Evolutionary conservation across 805 yeast species (phyloP).

Genomic region (Priceomyces medius): DNA sequence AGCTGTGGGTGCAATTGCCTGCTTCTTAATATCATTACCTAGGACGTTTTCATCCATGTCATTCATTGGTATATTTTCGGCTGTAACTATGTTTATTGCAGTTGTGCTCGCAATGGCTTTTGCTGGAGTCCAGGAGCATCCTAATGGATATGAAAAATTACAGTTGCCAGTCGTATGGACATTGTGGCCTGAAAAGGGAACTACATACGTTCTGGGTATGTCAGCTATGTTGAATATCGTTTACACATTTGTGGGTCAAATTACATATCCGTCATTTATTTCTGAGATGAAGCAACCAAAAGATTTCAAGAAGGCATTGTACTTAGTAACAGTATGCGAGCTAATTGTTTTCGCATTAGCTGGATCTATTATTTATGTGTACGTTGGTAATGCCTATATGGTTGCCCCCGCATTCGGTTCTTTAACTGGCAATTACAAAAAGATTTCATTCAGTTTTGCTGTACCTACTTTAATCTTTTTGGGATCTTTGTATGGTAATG

Average conservation of each 20-base stretch:
- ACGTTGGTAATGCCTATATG: constrained; percentile 53
- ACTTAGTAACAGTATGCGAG: constrained; percentile 51
- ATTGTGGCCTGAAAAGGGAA: constrained; percentile 52
- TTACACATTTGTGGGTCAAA: constrained; percentile 64
- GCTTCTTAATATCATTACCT: constrained; percentile 54
- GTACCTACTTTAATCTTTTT: constrained; percentile 57
- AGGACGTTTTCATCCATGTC: constrained; percentile 56
- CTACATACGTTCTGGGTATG: constrained; percentile 56
- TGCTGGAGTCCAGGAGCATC: constrained; percentile 53
- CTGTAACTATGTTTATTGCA: constrained; percentile 57
- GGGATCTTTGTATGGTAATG: constrained; percentile 56
- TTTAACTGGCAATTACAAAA: constrained; percentile 44
- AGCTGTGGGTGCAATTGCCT: constrained; percentile 48
- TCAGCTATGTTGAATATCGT: constrained; percentile 57
- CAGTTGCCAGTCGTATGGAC: constrained; percentile 40
- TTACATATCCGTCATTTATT: constrained; percentile 61
- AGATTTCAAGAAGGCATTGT: constrained; percentile 57
- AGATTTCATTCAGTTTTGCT: constrained; percentile 59
- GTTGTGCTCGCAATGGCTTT: constrained; percentile 52
- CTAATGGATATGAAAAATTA: constrained; percentile 36
- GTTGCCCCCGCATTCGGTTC: constrained; percentile 63
- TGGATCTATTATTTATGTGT: constrained; percentile 58
- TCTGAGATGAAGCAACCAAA: constrained; percentile 57
- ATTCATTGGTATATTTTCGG: constrained; percentile 50
- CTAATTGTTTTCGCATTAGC: constrained; percentile 50